Percentiles rank a stretch among this genome's conserved stretches.
Evolutionary conservation across 2,329 filamentous ascomycete genomes (phyloP).

Genomic region (Cladophialophora yegresii): DNA sequence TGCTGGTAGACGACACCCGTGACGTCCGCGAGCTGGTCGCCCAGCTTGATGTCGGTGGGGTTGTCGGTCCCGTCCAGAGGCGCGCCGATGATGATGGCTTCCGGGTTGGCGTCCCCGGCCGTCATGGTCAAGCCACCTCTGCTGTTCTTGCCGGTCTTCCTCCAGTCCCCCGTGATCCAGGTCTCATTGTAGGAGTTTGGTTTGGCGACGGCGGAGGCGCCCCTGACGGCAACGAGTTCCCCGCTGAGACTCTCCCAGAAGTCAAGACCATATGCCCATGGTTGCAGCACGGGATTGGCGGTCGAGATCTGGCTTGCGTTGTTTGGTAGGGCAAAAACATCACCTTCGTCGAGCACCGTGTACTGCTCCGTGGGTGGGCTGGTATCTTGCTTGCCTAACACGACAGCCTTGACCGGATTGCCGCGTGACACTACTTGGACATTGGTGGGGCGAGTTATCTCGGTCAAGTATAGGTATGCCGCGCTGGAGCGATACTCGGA

Average conservation of each 20-base stretch:
- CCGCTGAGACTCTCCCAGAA: constrained; percentile 72
- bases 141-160: constrained; percentile 61
- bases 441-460: constrained; percentile 60
- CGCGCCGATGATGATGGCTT: constrained; percentile 65
- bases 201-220: constrained; percentile 59
- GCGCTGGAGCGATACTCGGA: constrained; percentile 60
- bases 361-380: constrained; percentile 63
- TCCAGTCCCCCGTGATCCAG: constrained; percentile 69
- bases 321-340: constrained; percentile 67
- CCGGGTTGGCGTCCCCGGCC: constrained; percentile 66
- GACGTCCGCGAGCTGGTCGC: constrained; percentile 65
- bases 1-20: constrained; percentile 67
- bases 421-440: constrained; percentile 57
- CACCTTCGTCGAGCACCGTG: constrained; percentile 64
- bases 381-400: constrained; percentile 60
- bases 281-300: constrained; percentile 63
- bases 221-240: constrained; percentile 65
- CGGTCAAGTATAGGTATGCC: constrained; percentile 64
- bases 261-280: constrained; percentile 65
- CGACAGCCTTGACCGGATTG: constrained; percentile 58
- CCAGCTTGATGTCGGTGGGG: constrained; percentile 61
- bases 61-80: constrained; percentile 68
- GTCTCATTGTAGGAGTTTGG: constrained; percentile 68
- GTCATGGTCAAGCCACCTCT: constrained; percentile 67
- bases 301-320: constrained; percentile 60